These are phyloP conservation scores for Pyrus pyrifolia DNA, from an alignment of 306 rosid genomes.

Conservation along the genomic window DNA sequence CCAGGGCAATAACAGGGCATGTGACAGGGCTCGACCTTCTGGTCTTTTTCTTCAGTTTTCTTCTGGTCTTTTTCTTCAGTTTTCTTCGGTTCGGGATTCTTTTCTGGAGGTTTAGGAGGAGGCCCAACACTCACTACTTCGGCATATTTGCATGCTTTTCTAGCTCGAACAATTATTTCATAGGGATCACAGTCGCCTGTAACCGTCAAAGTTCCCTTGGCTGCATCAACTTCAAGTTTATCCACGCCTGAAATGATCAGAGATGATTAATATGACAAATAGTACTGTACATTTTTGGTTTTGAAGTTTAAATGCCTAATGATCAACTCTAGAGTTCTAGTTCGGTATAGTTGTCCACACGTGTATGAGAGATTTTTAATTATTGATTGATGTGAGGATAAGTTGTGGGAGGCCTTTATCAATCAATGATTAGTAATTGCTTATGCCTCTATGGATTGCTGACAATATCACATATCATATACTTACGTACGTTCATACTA, in stretches of 20 bases:
- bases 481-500: too few species aligned
- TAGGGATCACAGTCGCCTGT: slow-evolving; percentile 71
- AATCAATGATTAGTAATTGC: neutral
- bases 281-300: neutral
- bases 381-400: neutral
- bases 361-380: neutral
- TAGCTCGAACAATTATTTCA: slow-evolving; percentile 36
- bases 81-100: slow-evolving; percentile 22
- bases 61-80: too few species aligned
- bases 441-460: neutral
- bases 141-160: slow-evolving; percentile 41
- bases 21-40: neutral
- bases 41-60: neutral
- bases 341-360: neutral
- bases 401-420: neutral
- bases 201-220: slow-evolving; percentile 46
- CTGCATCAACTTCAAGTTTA: slow-evolving; percentile 57
- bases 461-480: neutral
- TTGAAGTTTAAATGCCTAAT: too few species aligned
- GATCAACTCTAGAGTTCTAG: neutral
- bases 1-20: slow-evolving; percentile 17
- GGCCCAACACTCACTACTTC: slow-evolving; percentile 59
- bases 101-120: slow-evolving; percentile 31
- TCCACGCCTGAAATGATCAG: slow-evolving; percentile 40
- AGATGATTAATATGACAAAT: neutral